These are phyloP conservation scores for Diplodia mutila DNA, from an alignment of 2,329 filamentous ascomycete genomes.

Conservation along the genomic window DNA sequence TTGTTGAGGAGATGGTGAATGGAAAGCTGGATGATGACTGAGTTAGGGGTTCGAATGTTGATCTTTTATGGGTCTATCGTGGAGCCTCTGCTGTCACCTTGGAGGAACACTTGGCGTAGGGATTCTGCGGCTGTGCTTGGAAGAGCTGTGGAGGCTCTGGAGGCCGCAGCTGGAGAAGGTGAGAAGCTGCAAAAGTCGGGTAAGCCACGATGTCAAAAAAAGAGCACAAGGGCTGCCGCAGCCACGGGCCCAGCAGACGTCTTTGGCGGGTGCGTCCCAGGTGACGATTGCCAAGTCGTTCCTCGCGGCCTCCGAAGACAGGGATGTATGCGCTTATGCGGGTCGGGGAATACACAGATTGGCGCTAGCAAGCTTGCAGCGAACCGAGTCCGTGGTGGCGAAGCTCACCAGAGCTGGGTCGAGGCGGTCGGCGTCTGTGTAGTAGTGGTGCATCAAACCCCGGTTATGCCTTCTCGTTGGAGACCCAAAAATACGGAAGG, in stretches of 20 bases:
- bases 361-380: background rate
- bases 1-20: background rate
- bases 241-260: background rate
- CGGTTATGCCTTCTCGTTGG: background rate
- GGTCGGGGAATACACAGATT: slow-evolving; percentile 5
- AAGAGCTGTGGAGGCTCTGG: background rate
- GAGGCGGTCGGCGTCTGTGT: slow-evolving; percentile 6
- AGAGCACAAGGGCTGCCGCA: background rate
- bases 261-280: background rate
- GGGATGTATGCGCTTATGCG: background rate
- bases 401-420: background rate
- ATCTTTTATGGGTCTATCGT: slow-evolving; percentile 1
- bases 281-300: background rate
- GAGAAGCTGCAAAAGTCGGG: background rate
- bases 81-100: background rate
- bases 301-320: background rate
- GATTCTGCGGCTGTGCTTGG: background rate
- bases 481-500: background rate
- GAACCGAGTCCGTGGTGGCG: slow-evolving; percentile 6
- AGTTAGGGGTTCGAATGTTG: background rate
- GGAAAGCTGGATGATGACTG: background rate
- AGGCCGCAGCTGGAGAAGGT: background rate
- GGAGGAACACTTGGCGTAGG: background rate
- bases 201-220: background rate
- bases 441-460: background rate